Evolutionary conservation across 2,329 filamentous ascomycete species (phyloP).

Genomic region (Alternaria dauci): DNA sequence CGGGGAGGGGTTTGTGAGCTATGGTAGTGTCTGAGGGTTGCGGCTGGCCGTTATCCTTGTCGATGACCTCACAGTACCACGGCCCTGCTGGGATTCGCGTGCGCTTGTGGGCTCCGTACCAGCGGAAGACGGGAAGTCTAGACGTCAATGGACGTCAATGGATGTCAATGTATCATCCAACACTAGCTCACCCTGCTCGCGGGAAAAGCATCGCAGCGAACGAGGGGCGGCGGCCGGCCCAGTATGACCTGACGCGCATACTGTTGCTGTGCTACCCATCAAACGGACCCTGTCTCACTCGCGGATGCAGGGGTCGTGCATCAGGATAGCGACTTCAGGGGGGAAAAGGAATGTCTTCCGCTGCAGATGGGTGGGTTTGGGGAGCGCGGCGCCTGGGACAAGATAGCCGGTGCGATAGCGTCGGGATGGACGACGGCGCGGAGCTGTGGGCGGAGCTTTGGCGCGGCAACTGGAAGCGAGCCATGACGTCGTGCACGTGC

Average conservation of each 20-base stretch:
- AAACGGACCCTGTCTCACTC: constrained; percentile 16
- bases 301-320: constrained; percentile 15
- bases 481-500: constrained; percentile 18
- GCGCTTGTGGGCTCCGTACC: constrained; percentile 10
- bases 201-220: constrained; percentile 14
- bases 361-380: neutral
- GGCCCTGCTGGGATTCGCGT: constrained; percentile 15
- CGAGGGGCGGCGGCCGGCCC: neutral
- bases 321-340: constrained; percentile 7
- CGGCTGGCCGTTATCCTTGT: constrained; percentile 42
- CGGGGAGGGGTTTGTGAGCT: constrained; percentile 14
- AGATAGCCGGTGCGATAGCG: constrained; percentile 5
- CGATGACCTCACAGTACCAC: constrained; percentile 45
- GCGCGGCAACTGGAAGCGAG: neutral
- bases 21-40: constrained; percentile 26
- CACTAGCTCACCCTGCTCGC: constrained; percentile 7
- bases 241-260: constrained; percentile 1
- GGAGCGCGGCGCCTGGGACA: neutral
- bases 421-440: constrained; percentile 3
- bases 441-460: constrained; percentile 4
- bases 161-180: constrained; percentile 2
- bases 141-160: constrained; percentile 4
- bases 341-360: neutral
- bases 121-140: constrained; percentile 8
- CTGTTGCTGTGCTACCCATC: constrained; percentile 8